phyloP scores from a whole-genome alignment of 805 yeast species.

The Candida corydali region DNA sequence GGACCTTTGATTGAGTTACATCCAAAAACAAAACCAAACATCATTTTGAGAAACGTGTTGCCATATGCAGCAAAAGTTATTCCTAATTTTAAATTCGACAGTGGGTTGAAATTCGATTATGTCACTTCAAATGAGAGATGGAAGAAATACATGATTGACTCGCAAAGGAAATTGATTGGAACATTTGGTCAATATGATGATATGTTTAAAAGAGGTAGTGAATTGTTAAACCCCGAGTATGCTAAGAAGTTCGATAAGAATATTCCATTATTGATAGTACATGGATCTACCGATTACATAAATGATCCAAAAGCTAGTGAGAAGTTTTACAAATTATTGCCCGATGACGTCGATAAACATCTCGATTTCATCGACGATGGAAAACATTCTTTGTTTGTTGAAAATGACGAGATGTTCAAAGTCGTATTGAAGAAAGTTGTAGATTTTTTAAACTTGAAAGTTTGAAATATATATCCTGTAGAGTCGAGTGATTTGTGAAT shows the following conservation, averaged over 20 bases:
- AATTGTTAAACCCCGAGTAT: slow-evolving; percentile 34
- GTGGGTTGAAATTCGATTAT: slow-evolving; percentile 52
- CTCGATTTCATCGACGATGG: slow-evolving; percentile 23
- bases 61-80: slow-evolving; percentile 33
- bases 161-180: slow-evolving; percentile 40
- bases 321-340: slow-evolving; percentile 33
- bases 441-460: slow-evolving; percentile 25
- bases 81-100: slow-evolving; percentile 51
- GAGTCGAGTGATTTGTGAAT: no score
- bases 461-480: no score
- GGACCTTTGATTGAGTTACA: slow-evolving; percentile 62
- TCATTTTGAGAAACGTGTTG: slow-evolving; percentile 35
- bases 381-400: slow-evolving; percentile 45
- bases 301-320: slow-evolving; percentile 50
- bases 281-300: slow-evolving; percentile 61
- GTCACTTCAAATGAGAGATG: slow-evolving; percentile 48
- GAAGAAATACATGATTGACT: slow-evolving; percentile 38
- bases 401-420: slow-evolving; percentile 38
- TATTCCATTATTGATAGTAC: slow-evolving; percentile 52
- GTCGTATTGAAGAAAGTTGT: slow-evolving; percentile 33
- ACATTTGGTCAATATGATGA: slow-evolving; percentile 59
- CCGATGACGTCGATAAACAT: slow-evolving; percentile 29
- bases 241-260: slow-evolving; percentile 32
- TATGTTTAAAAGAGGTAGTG: slow-evolving; percentile 60
- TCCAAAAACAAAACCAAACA: slow-evolving; percentile 55